Percentiles rank a stretch among this genome's conserved stretches.
These are phyloP conservation scores for Amylostereum areolatum DNA, from an alignment of 1,284 basidiomycete genomes.

Conservation along the genomic window DNA sequence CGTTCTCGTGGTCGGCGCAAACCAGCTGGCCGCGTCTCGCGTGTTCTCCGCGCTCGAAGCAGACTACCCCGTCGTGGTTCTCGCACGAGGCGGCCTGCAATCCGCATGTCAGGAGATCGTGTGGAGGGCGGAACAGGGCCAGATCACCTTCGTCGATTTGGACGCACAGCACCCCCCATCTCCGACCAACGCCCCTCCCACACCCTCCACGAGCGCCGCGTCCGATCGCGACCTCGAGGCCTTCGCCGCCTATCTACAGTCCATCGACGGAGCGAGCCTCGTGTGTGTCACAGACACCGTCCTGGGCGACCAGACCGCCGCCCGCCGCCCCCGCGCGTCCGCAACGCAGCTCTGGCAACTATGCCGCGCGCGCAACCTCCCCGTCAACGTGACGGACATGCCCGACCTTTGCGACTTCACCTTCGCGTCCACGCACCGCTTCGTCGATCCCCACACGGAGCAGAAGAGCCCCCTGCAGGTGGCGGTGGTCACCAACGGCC, in stretches of 20 bases:
- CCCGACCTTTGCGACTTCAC: constrained; percentile 87
- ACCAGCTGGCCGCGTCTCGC: constrained; percentile 73
- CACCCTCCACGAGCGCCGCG: constrained; percentile 22
- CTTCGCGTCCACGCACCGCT: constrained; percentile 85
- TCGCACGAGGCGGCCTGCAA: constrained; percentile 41
- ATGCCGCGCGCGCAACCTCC: constrained; percentile 58
- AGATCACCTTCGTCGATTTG: constrained; percentile 55
- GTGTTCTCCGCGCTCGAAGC: constrained; percentile 83
- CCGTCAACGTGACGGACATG: constrained; percentile 84
- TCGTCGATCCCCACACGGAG: constrained; percentile 44
- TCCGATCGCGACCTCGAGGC: constrained; percentile 33
- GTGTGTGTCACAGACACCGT: constrained; percentile 77
- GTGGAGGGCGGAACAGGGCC: constrained; percentile 51
- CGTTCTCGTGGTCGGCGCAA: constrained; percentile 72
- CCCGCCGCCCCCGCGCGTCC: constrained; percentile 40
- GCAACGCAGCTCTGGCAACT: constrained; percentile 49
- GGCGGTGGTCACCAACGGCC: constrained; percentile 87
- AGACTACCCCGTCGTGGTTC: constrained; percentile 66
- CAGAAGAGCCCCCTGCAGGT: constrained; percentile 69
- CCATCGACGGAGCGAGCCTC: constrained; percentile 37
- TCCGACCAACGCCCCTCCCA: constrained; percentile 26
- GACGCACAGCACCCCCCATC: constrained; percentile 20
- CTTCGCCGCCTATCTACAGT: constrained; percentile 41
- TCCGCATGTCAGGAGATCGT: constrained; percentile 66
- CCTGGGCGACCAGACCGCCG: constrained; percentile 26